These are phyloP conservation scores for Cytospora chrysosperma DNA, from an alignment of 2,329 filamentous ascomycete genomes.

Conservation along the genomic window DNA sequence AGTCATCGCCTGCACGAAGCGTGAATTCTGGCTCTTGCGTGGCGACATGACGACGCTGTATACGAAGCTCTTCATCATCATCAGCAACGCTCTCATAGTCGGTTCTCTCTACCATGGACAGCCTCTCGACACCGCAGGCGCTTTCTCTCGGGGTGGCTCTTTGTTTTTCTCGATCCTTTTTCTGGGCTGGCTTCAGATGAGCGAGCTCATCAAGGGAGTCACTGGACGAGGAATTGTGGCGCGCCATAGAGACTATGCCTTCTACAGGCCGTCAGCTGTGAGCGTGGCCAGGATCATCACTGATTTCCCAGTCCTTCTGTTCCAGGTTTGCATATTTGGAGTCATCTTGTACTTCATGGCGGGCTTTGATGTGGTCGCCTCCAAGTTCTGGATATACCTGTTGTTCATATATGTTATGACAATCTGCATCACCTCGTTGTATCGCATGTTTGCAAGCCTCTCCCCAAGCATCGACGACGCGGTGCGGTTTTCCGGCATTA, in stretches of 20 bases:
- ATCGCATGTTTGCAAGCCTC: constrained; percentile 57
- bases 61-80: constrained; percentile 77
- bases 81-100: constrained; percentile 72
- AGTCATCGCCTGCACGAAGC: constrained; percentile 64
- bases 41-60: constrained; percentile 73
- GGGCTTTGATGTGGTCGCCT: constrained; percentile 63
- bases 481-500: constrained; percentile 54
- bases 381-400: constrained; percentile 66
- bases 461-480: constrained; percentile 63
- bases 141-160: constrained; percentile 55
- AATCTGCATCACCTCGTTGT: constrained; percentile 57
- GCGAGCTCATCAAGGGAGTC: constrained; percentile 76
- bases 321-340: constrained; percentile 67
- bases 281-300: constrained; percentile 55
- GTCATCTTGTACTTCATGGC: constrained; percentile 77
- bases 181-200: constrained; percentile 65
- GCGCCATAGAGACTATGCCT: constrained; percentile 48
- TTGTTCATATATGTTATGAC: constrained; percentile 60
- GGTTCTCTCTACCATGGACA: constrained; percentile 77
- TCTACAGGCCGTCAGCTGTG: constrained; percentile 56
- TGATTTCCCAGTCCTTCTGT: constrained; percentile 62
- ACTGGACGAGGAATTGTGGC: constrained; percentile 62
- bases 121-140: constrained; percentile 56
- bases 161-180: constrained; percentile 56
- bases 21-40: constrained; percentile 76